Evolutionary conservation across 768 basidiomycete species (phyloP), one percentile per base, ranked within the genome.

Genomic region (Tephrocybe sp.): DNA sequence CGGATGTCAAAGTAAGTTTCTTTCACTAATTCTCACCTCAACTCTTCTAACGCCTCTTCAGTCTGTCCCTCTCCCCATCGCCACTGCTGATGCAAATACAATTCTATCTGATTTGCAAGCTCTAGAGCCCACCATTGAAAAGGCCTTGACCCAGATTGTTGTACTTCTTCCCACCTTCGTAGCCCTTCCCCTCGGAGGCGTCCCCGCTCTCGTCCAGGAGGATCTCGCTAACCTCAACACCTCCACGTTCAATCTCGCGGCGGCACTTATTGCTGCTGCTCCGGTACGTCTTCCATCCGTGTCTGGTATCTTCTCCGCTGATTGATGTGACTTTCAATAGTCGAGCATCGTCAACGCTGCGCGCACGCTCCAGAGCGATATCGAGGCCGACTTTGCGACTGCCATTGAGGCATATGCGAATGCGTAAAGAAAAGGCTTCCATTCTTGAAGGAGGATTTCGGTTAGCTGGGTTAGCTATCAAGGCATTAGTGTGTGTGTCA

Each of bases 131-230:
- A 61, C 49, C 33, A 65, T 70, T 40, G 30, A 58, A 1, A 44
- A 65, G 39, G 59, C 64, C 0, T 49, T 67, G 23, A 36, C 17
- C 1, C 49, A 30, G 3, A 60, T 71, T 32, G 59, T 64, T 5
- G 42, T 46, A 11, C 64, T 67, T 53, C 55, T 65, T 45, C 48
- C 65, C 14, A 60, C 57, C 3, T 66, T 72, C 42, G 16, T 38
- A 39, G 63, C 58, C 14, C 50, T 68, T 19, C 64, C 68, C 39
- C 56, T 71, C 39, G 63, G 60, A 39, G 65, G 64, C 13, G 33
- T 67, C 35, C 52, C 66, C 14, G 63, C 65, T 16, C 55, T 72
- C 26, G 58, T 71, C 33, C 51, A 58, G 17, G 41, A 57, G 34
- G 71, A 71, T 46, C 60, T 72, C 4, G 41, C 47, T 11, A 54